phyloP scores from a whole-genome alignment of 192 early-diverging fungal species.

The Coemansia sp. region DNA sequence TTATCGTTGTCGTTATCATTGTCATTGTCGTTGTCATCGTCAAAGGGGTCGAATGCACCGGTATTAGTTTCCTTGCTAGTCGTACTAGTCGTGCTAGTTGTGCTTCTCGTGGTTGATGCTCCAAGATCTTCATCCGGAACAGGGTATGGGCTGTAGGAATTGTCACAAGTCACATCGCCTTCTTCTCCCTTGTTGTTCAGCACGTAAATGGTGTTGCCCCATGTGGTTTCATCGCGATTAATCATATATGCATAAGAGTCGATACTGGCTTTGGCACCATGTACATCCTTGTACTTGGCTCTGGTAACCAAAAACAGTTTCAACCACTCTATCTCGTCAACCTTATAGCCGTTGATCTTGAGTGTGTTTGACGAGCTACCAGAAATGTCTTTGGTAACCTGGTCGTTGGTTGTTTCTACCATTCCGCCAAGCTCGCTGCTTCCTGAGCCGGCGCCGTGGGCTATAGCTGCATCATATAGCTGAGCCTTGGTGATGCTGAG shows the following conservation, averaged over 20 bases:
- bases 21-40: too few species aligned
- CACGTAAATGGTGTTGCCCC: slow-evolving; percentile 6
- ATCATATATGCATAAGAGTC: slow-evolving; percentile 17
- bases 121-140: not conserved
- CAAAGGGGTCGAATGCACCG: not conserved
- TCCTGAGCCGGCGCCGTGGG: slow-evolving; percentile 28
- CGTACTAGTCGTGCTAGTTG: not conserved
- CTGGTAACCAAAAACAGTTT: slow-evolving; percentile 25
- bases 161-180: slow-evolving; percentile 11
- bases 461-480: slow-evolving; percentile 54
- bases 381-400: slow-evolving; percentile 12
- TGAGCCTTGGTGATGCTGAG: slow-evolving; percentile 35
- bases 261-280: slow-evolving; percentile 10
- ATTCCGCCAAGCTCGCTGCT: slow-evolving; percentile 24
- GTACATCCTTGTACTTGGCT: not conserved
- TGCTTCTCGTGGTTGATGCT: not conserved
- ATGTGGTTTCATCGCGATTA: not conserved
- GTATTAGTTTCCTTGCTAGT: not conserved
- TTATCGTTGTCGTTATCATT: not conserved
- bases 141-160: slow-evolving; percentile 4
- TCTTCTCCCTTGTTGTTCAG: slow-evolving; percentile 4
- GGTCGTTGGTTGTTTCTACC: slow-evolving; percentile 13
- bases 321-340: slow-evolving; percentile 42
- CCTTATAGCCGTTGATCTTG: slow-evolving; percentile 15
- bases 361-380: slow-evolving; percentile 18